A percentile compares a stretch with the other conserved stretches of the same genome.
Evolutionary conservation across 768 basidiomycete species (phyloP).

Genomic region (Imleria badia): DNA sequence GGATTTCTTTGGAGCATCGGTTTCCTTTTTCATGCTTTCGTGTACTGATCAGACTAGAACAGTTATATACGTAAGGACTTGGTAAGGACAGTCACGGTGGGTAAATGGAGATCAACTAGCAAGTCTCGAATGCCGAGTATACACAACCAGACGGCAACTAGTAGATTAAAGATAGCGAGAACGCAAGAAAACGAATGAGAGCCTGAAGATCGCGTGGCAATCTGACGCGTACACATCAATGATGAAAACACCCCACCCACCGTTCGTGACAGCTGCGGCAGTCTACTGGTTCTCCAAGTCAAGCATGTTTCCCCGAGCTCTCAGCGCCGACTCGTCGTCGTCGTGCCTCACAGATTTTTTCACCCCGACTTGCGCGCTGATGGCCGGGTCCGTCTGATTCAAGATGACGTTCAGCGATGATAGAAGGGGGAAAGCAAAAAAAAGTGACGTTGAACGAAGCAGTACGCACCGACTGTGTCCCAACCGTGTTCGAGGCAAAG

Average conservation of each 20-base stretch:
- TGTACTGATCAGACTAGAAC: too few species aligned
- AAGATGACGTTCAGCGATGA: not conserved
- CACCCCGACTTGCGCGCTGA: not conserved
- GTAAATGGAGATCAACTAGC: too few species aligned
- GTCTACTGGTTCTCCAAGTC: not conserved
- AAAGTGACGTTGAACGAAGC: not conserved
- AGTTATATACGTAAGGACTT: too few species aligned
- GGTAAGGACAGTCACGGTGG: too few species aligned
- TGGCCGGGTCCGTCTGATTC: not conserved
- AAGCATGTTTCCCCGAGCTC: not conserved
- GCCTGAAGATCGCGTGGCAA: too few species aligned
- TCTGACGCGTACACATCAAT: too few species aligned
- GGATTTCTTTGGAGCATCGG: too few species aligned
- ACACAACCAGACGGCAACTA: not conserved
- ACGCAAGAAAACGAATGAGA: not conserved
- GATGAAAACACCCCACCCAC: not conserved
- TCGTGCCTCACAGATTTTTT: not conserved
- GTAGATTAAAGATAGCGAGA: not conserved
- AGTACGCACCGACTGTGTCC: not conserved
- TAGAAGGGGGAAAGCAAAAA: too few species aligned
- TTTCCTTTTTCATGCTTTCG: too few species aligned
- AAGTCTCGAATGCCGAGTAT: not conserved
- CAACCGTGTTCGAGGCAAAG: not conserved
- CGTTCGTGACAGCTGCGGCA: not conserved
- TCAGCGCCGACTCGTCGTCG: not conserved